These are phyloP conservation scores for Calonectria pseudoturangicola DNA, from an alignment of 2,329 filamentous ascomycete genomes.

Conservation along the genomic window DNA sequence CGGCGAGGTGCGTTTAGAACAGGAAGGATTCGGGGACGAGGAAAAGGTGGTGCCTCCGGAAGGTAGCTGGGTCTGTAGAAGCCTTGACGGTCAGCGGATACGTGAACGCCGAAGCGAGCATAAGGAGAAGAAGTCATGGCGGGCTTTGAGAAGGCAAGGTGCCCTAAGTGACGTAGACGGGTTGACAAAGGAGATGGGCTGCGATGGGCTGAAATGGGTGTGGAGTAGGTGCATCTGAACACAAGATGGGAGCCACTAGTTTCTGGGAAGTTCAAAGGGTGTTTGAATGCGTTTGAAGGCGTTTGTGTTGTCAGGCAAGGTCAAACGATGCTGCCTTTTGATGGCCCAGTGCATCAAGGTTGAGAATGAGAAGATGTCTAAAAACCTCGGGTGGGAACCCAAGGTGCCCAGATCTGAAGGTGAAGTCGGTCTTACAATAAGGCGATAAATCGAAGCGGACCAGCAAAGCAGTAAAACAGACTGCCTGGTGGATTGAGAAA, in stretches of 20 bases:
- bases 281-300: neutral
- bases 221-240: neutral
- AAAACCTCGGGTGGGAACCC: neutral
- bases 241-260: neutral
- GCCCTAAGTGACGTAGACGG: neutral
- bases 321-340: neutral
- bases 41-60: slow-evolving; percentile 8
- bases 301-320: neutral
- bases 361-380: neutral
- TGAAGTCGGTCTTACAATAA: slow-evolving; percentile 33
- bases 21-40: slow-evolving; percentile 17
- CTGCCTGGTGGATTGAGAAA: neutral
- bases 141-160: slow-evolving; percentile 8
- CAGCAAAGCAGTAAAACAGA: neutral
- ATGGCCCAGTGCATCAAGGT: neutral
- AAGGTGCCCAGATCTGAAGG: slow-evolving; percentile 6
- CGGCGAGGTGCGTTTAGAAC: neutral
- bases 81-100: slow-evolving; percentile 28
- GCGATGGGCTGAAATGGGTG: neutral
- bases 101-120: slow-evolving; percentile 20
- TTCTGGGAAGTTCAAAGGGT: neutral
- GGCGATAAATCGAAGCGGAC: neutral
- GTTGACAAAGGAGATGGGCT: slow-evolving; percentile 30
- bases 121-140: slow-evolving; percentile 31
- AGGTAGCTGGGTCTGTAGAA: slow-evolving; percentile 23